Evolutionary conservation across 2,329 filamentous ascomycete species (phyloP), one percentile per base, ranked within the genome.

Genomic region (Periconia macrospinosa): DNA sequence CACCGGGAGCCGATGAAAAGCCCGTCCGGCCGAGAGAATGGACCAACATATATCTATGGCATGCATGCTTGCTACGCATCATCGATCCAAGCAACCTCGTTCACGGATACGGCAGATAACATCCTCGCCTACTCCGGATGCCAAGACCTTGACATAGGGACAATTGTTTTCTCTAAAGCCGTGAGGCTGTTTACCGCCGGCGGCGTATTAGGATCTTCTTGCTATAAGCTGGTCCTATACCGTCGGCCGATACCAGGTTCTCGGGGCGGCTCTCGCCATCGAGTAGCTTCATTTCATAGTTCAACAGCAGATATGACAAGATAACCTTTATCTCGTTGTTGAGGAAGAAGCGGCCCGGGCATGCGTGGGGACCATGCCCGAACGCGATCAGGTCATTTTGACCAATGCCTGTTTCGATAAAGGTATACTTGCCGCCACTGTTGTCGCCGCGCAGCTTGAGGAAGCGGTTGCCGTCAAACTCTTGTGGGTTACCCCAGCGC

Each of bases 321-420:
- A 52, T 43, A 17, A 53, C 19, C 45, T 57, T 57, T 9, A 51
- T 49, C 41, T 54, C 49, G 20, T 46, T 45, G 13, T 33, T 30
- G 2, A 45, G 44, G 30, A 57, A 54, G 35, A 57, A 57, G 10
- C 53, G 41, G 11, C 53, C 53, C 1, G 53, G 53, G 37, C 53
- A 56, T 7, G 49, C 43, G 9, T 48, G 41, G 5, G 13, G 20
- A n/a, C 53, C 53, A 43, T 51, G 45, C 1, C 53, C 53, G 18
- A 55, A 55, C 3, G 20, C 49, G 6, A 50, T 17, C 19, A 44
- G 30, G 20, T 45, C 42, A 17, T 44, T 17, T n/a, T 50, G 41
- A n/a, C 49, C 43, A 40, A 30, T 46, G 8, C 40, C 15, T 2
- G 49, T 51, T 11, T 46, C 15, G 17, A 40, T 23, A 20, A 40